A percentile compares a stretch with the other conserved stretches of the same genome.
Conservation (phyloP, 2,329 filamentous ascomycete species). For the Dactylellina sp. region DNA sequence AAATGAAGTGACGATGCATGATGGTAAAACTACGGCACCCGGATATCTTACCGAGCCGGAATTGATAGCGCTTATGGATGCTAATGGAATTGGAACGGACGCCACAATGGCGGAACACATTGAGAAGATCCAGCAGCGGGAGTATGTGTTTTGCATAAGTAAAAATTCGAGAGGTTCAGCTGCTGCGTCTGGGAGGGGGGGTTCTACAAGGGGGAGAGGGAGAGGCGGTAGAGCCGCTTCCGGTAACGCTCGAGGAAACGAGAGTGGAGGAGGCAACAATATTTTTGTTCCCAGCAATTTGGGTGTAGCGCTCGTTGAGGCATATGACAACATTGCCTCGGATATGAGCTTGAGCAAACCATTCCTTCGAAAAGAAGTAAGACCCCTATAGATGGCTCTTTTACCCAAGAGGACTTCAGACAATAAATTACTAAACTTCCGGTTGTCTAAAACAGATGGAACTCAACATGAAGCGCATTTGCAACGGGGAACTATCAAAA, state of each 20-base stretch:
- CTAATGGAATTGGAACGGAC: conserved; percentile 97
- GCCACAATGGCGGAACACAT: conserved; percentile 99
- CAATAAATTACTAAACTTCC: background rate
- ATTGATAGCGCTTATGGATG: conserved; percentile 95
- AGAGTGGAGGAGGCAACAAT: conserved; percentile 70
- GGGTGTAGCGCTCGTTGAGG: conserved; percentile 89
- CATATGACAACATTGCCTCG: conserved; percentile 93
- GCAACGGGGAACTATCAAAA: conserved; percentile 82
- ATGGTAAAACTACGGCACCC: conserved; percentile 89
- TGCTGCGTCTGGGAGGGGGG: conserved; percentile 61
- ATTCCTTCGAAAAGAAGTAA: conserved; percentile 85
- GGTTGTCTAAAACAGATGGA: conserved; percentile 73
- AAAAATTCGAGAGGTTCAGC: conserved; percentile 64
- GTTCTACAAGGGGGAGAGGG: conserved; percentile 64
- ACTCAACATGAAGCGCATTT: conserved; percentile 94
- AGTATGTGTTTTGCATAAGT: conserved; percentile 80
- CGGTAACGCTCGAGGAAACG: conserved; percentile 67
- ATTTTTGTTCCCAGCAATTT: conserved; percentile 94
- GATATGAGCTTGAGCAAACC: conserved; percentile 94
- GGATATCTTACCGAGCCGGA: conserved; percentile 94
- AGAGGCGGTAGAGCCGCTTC: conserved; percentile 65
- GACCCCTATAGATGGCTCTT: conserved; percentile 61
- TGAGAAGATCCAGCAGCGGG: conserved; percentile 88
- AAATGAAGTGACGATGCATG: conserved; percentile 85
- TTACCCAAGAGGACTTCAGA: background rate